A percentile compares a stretch with the other conserved stretches of the same genome.
These are phyloP conservation scores for Xylaria sp. DNA, from an alignment of 2,329 filamentous ascomycete genomes.

Conservation along the genomic window DNA sequence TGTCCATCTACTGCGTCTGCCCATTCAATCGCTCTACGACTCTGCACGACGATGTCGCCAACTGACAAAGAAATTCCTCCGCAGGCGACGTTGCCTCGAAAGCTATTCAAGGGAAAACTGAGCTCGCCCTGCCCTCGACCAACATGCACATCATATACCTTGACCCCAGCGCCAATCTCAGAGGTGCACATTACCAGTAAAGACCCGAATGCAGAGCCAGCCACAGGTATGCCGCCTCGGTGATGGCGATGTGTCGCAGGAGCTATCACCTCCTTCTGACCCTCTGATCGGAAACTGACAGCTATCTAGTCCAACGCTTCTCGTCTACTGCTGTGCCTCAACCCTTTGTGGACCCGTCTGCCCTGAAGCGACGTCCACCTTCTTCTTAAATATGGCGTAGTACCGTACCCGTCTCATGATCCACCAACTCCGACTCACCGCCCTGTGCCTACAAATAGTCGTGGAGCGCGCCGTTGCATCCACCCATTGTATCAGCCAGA, in stretches of 20 bases:
- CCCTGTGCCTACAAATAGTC: constrained; percentile 1
- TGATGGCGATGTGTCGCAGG: background rate
- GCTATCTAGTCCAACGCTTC: constrained; percentile 21
- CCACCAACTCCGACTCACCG: background rate
- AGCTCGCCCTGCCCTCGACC: constrained; percentile 20
- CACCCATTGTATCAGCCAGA: background rate
- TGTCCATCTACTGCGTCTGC: background rate
- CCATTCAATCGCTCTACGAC: background rate
- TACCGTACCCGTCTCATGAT: background rate
- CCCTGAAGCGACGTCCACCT: constrained; percentile 24
- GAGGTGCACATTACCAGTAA: constrained; percentile 22
- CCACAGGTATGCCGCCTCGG: constrained; percentile 19
- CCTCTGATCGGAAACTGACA: background rate
- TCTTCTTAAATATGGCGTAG: background rate
- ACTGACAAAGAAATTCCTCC: constrained; percentile 5
- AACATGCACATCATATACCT: constrained; percentile 26
- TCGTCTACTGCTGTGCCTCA: constrained; percentile 29
- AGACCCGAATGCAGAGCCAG: constrained; percentile 14
- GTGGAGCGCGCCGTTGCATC: constrained; percentile 15
- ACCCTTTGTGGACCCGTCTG: constrained; percentile 32
- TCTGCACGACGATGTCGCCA: constrained; percentile 5
- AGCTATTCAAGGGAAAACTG: constrained; percentile 25
- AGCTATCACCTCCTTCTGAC: background rate
- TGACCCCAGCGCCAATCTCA: constrained; percentile 22
- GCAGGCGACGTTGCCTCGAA: constrained; percentile 11